Base-by-base conservation (phyloP, 2,329 filamentous ascomycete species). In the Xylariales sp. region DNA sequence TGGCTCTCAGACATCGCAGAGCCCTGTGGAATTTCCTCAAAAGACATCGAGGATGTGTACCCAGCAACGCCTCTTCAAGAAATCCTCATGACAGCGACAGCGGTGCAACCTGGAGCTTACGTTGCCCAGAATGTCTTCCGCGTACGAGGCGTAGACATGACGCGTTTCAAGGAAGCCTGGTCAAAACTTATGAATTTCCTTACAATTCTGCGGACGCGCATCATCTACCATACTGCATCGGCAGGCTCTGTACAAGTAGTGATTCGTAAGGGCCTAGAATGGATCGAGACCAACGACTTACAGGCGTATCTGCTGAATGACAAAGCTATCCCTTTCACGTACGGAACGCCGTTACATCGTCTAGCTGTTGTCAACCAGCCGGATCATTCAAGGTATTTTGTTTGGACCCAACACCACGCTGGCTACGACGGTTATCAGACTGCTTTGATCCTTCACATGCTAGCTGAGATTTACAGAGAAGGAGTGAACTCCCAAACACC, bases 21-120 rank as follows among this genome's bases (percentile, higher is more conserved):
- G 8, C 10, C 7, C 8, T 30, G 28, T 15, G 28, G 28, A 11
- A 15, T 30, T 11, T 10, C 10, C 8, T 15, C 28, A 2, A 54
- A 61, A 5, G 65, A 78, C 2, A 73, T 95, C 10, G 84, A 93
- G 52, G 76, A 77, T 41, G 76, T 95, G 36, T 79, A 79, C 0
- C 90, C 89, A 4, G 95, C 89, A 54, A 93, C 89, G 1, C 77
- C 89, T 0, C 65, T 95, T 1, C 90, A 96, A 53, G 80, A 91
- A 55, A 90, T 89, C 1, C 91, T 96, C 66, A 78, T 95, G 35
- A 83, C 85, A 5, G 56, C 85, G 29, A 74, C 61, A 0, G 54
- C 78, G 8, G 78, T 66, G 14, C 61, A 70, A 0, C 55, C 65
- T 0, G 67, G 71, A 0, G 62, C 84, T 0, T 96, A 96, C 54